A percentile compares a stretch with the other conserved stretches of the same genome.
These are phyloP conservation scores for Colletotrichum melonis DNA, from an alignment of 2,329 filamentous ascomycete genomes.

Conservation along the genomic window DNA sequence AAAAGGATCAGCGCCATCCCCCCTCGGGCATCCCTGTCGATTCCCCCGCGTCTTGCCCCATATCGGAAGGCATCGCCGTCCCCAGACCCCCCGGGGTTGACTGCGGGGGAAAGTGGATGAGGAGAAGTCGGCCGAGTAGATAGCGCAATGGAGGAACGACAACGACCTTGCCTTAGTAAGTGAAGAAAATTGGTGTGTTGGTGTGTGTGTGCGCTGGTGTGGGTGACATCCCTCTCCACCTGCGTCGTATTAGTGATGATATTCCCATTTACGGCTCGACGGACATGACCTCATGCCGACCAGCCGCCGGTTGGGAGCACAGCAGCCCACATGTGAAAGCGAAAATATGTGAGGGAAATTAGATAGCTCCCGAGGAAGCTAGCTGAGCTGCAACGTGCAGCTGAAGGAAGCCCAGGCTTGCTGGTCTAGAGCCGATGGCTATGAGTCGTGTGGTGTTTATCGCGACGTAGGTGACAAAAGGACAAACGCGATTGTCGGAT, in stretches of 20 bases:
- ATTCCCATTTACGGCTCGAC: background rate
- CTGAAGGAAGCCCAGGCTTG: background rate
- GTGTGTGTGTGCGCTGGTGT: slow-evolving; percentile 1
- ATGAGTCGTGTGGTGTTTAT: background rate
- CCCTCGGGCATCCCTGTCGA: slow-evolving; percentile 12
- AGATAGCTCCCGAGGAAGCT: slow-evolving; percentile 4
- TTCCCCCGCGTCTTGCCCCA: slow-evolving; percentile 32
- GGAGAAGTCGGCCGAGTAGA: slow-evolving; percentile 1
- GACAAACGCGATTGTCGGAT: background rate
- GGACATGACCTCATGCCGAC: slow-evolving; percentile 32
- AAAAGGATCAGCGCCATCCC: slow-evolving; percentile 15
- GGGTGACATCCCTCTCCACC: slow-evolving; percentile 25
- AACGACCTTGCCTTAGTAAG: background rate
- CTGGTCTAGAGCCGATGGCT: background rate
- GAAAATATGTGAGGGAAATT: background rate
- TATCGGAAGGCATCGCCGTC: slow-evolving; percentile 30
- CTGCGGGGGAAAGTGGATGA: slow-evolving; percentile 21
- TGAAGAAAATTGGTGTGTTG: background rate
- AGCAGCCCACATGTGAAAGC: slow-evolving; percentile 19
- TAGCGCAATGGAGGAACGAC: background rate
- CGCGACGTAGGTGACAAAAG: background rate
- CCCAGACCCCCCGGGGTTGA: slow-evolving; percentile 4
- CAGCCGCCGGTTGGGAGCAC: background rate
- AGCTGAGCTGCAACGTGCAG: background rate
- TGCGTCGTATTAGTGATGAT: slow-evolving; percentile 26